These are phyloP conservation scores for Zanthoxylum bungeanum DNA, from an alignment of 345 rosid genomes.

Conservation along the genomic window DNA sequence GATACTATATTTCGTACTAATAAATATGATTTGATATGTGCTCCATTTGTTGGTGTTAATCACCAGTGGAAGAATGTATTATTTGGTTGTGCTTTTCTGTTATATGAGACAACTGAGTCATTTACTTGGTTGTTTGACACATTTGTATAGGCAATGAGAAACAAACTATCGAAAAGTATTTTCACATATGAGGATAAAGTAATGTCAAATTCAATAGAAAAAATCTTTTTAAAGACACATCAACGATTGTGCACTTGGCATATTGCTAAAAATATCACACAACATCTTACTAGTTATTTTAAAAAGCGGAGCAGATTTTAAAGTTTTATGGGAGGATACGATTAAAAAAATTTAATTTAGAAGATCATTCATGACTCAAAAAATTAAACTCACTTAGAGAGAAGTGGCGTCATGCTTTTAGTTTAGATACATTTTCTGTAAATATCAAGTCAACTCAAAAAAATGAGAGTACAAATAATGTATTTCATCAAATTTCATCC, in stretches of 20 bases:
- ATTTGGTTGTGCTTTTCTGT: not conserved
- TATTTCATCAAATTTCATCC: not conserved
- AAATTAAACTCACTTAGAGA: too few species aligned
- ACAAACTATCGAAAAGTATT: not conserved
- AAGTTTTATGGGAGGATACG: not conserved
- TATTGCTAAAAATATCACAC: too few species aligned
- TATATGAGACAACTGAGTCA: too few species aligned
- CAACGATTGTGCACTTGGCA: not conserved
- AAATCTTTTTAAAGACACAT: not conserved
- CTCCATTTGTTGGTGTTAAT: not conserved
- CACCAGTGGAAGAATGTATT: not conserved
- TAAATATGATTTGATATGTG: not conserved
- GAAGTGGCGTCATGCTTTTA: too few species aligned
- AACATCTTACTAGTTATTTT: too few species aligned
- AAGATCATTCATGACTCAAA: too few species aligned
- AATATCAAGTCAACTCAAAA: too few species aligned
- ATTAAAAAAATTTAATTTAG: too few species aligned
- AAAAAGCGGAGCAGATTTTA: not conserved
- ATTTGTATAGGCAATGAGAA: not conserved
- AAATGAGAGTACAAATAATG: too few species aligned
- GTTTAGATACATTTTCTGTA: too few species aligned
- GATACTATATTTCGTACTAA: not conserved
- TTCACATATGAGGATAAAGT: too few species aligned
- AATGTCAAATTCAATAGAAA: too few species aligned
- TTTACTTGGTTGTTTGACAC: not conserved